Evolutionary conservation across 352 stramenopile species (phyloP), one percentile per base, ranked within the genome.

Genomic region (Pythium brachiatum): DNA sequence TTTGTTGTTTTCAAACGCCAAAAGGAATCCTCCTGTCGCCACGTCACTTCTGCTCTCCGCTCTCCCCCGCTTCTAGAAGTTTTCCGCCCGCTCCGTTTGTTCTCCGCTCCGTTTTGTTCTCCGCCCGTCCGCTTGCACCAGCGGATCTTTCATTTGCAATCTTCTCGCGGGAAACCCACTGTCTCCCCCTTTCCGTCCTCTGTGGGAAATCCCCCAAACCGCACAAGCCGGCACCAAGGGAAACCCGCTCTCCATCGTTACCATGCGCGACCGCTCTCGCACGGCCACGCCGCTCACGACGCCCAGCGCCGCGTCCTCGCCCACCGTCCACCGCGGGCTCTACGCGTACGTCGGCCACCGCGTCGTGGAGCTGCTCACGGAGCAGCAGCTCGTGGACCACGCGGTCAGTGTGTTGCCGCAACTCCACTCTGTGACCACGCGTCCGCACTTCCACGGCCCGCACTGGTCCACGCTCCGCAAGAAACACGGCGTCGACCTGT

Each of bases 401-500:
- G 66, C 56, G 20, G 44, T 64, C 26, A 60, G 65, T 43, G 70
- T 74, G 25, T 44, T 77, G 26, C 66, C 70, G 27, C 62, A 73
- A 38, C 53, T 77, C n/a, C 62, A 64, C 20, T 72, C 59, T 1
- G 60, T 68, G n/a, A 50, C 58, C 13, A 20, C 66, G 4, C 50
- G 50, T 8, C 51, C 57, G 16, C 61, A 72, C 23, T 75, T 75
- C 57, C 52, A 70, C 27, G 69, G 69, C 9, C 46, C 60, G 6
- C 62, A 73, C 53, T 75, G 69, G 69, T 62, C 61, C 18, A 39
- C 53, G 11, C 59, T 70, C 27, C 61, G 56, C 43, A 56, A 62
- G 39, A 64, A 65, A 7, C 60, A 84, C 53, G 76, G 74, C 12
- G 70, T 69, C 11, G 69, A 83, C 50, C 69, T 83, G 64, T 75